Conservation (phyloP, 1,284 basidiomycete genomes). For the Sporisorium iseilematis-ciliati region DNA sequence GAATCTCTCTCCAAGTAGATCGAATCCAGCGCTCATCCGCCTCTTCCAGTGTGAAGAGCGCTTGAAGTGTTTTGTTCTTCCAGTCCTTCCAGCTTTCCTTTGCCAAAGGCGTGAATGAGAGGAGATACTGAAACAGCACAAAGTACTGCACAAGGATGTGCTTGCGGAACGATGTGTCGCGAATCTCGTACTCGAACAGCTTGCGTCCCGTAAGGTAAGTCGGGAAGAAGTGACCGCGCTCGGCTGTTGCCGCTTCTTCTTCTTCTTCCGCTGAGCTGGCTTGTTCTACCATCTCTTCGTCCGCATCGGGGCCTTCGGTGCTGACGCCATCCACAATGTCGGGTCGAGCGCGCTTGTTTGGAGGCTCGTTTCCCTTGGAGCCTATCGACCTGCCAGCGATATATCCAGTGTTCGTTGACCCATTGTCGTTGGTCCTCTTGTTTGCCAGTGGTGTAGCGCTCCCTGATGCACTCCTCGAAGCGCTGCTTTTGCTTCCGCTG, state of each 20-base stretch:
- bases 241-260: slow-evolving; percentile 39
- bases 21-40: slow-evolving; percentile 64
- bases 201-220: slow-evolving; percentile 89
- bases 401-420: slow-evolving; percentile 23
- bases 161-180: slow-evolving; percentile 88
- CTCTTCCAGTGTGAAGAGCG: slow-evolving; percentile 48
- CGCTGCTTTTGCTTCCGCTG: slow-evolving; percentile 1
- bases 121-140: slow-evolving; percentile 83
- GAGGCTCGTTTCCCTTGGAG: slow-evolving; percentile 10
- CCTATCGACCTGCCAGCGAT: slow-evolving; percentile 31
- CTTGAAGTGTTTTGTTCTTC: slow-evolving; percentile 63
- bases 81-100: slow-evolving; percentile 76
- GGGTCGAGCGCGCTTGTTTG: slow-evolving; percentile 33
- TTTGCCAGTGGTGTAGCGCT: slow-evolving; percentile 16
- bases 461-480: slow-evolving; percentile 5
- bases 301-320: not conserved
- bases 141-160: slow-evolving; percentile 88
- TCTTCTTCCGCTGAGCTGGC: slow-evolving; percentile 12
- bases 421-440: slow-evolving; percentile 19
- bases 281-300: slow-evolving; percentile 18
- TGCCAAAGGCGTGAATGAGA: slow-evolving; percentile 79
- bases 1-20: slow-evolving; percentile 61
- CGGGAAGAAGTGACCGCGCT: slow-evolving; percentile 82
- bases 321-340: slow-evolving; percentile 32
- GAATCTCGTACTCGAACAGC: slow-evolving; percentile 85